Base-by-base conservation (phyloP, 805 yeast genomes). In the Pichia scutulata region DNA sequence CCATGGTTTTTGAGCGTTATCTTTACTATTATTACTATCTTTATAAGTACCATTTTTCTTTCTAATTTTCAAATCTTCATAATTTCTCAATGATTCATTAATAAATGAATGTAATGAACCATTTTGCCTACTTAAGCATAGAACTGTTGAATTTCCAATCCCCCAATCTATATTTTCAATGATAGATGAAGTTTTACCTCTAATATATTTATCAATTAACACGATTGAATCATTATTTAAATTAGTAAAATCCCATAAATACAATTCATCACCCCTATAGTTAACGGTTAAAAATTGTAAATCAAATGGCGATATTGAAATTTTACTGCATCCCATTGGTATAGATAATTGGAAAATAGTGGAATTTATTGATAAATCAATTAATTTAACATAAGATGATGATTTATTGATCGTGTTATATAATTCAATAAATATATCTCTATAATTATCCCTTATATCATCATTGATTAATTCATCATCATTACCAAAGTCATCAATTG, bases 31-130 rank as follows among this genome's bases (percentile, higher is more conserved):
- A 55, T 30, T 56, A 41, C 13, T 39, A 44, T 39, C 21, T 9
- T 39, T 40, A n/a, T 5, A 19, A 37, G 4, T 41, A 19, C 14
- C n/a, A 21, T 13, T 24, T 48, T 37, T 49, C 23, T 45, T 49
- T 10, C 48, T 40, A 12, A 41, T 41, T 18, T 24, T 39, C 13
- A 41, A 23, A 43, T 42, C 44, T 13, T 43, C 39, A 39, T 52
- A 49, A n/a, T 58, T 57, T 39, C 57, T 28, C 53, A 59, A 43
- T 18, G 54, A 57, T 60, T 75, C 73, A 52, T 73, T 76, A 48
- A 72, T 73, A 60, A 77, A 83, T 75, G 83, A 80, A 57, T 83
- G 89, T 19, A 84, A 63, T 1, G 85, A 75, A 0, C 89, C 89
- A 14, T 76, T 70, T 5, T 70, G 63, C 49, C 70, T 68, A 24